Percentiles rank a stretch among this genome's conserved stretches.
Evolutionary conservation across 2,329 filamentous ascomycete genomes (phyloP).

Genomic region (Grosmannia huntii): DNA sequence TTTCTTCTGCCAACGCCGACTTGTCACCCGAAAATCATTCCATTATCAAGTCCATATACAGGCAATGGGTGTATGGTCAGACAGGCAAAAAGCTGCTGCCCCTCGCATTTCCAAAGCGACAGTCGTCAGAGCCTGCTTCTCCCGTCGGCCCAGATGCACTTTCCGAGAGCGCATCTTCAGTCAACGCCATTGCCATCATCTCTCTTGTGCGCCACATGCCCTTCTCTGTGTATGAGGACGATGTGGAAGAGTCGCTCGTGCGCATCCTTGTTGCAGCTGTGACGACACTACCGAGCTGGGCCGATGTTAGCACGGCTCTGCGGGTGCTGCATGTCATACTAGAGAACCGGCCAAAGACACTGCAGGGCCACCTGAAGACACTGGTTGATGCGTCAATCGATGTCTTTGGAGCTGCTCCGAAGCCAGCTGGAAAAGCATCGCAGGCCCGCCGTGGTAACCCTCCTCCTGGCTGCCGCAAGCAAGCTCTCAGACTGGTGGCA

Average conservation of each 20-base stretch:
- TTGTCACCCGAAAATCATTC: constrained; percentile 28
- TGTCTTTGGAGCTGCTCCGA: constrained; percentile 17
- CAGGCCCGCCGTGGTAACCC: neutral
- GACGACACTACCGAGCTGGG: constrained; percentile 25
- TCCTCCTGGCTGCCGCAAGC: constrained; percentile 26
- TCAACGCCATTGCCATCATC: constrained; percentile 35
- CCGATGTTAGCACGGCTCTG: constrained; percentile 35
- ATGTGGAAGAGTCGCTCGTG: constrained; percentile 30
- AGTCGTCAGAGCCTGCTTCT: neutral
- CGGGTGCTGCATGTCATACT: constrained; percentile 36
- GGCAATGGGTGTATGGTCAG: constrained; percentile 35
- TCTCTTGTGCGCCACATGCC: constrained; percentile 35
- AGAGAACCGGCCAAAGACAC: constrained; percentile 28
- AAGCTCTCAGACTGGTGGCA: constrained; percentile 34
- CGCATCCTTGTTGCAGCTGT: constrained; percentile 36
- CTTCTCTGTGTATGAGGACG: constrained; percentile 38
- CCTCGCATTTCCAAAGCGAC: constrained; percentile 24
- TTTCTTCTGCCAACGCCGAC: constrained; percentile 23
- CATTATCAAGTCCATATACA: constrained; percentile 27
- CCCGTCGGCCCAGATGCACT: neutral
- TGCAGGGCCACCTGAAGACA: constrained; percentile 34
- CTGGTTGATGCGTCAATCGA: constrained; percentile 31
- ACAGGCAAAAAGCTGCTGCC: constrained; percentile 32
- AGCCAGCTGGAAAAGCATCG: neutral
- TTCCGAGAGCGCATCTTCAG: constrained; percentile 16